These are phyloP conservation scores for Fusarium verrucosum DNA, from an alignment of 2,329 filamentous ascomycete genomes.

Conservation along the genomic window DNA sequence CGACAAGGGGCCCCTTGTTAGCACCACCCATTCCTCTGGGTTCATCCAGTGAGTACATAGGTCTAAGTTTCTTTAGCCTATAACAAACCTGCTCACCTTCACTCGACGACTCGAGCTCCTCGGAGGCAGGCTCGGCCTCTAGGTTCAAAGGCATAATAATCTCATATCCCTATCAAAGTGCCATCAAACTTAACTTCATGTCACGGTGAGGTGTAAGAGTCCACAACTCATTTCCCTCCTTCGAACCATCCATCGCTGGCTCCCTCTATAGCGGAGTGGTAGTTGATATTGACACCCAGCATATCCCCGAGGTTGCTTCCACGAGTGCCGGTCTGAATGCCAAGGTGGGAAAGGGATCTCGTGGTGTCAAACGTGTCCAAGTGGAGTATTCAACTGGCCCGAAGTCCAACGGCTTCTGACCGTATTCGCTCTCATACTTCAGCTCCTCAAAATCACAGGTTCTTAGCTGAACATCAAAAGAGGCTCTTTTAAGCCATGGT, in stretches of 20 bases:
- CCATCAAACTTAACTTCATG: background rate
- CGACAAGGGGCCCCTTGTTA: slow-evolving; percentile 20
- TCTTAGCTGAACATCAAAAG: background rate
- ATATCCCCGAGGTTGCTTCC: background rate
- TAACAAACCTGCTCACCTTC: too few species aligned
- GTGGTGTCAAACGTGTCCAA: background rate
- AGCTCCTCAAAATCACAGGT: background rate
- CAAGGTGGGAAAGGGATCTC: background rate
- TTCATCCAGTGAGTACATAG: too few species aligned
- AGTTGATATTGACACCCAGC: background rate
- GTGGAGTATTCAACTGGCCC: background rate
- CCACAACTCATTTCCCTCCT: background rate
- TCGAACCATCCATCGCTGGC: background rate
- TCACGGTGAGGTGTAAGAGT: background rate
- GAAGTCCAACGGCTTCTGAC: background rate
- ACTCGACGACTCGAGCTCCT: too few species aligned
- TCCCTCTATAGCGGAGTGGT: background rate
- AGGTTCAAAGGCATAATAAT: too few species aligned
- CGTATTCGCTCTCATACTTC: background rate
- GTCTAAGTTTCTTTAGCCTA: too few species aligned
- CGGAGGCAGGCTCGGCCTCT: too few species aligned
- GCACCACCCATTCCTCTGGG: slow-evolving; percentile 6
- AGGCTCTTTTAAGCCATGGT: background rate
- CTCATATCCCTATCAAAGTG: background rate
- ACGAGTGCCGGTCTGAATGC: background rate